Conservation (phyloP, 1,284 basidiomycete genomes). For the Trichosporon sp. region DNA sequence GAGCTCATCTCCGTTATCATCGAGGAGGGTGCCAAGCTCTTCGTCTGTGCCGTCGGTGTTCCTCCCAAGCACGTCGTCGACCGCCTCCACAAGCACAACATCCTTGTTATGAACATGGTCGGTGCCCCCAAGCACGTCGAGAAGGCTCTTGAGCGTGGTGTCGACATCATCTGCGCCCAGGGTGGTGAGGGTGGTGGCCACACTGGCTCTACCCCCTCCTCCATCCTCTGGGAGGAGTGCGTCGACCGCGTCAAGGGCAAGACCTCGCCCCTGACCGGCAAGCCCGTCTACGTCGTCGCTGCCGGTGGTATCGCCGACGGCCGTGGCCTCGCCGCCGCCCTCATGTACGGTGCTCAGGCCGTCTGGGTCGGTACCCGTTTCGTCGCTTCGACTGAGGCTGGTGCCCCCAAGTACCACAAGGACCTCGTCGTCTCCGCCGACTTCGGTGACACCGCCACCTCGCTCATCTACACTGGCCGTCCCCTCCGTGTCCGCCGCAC, state of each 20-base stretch:
- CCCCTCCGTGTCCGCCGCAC: conserved; percentile 79
- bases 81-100: conserved; percentile 73
- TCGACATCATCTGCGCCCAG: conserved; percentile 85
- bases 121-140: conserved; percentile 82
- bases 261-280: conserved; percentile 73
- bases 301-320: conserved; percentile 87
- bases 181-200: conserved; percentile 80
- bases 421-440: conserved; percentile 57
- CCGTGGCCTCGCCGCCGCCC: conserved; percentile 75
- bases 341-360: conserved; percentile 80
- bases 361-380: conserved; percentile 90
- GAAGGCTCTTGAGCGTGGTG: conserved; percentile 76
- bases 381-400: conserved; percentile 79
- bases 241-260: conserved; percentile 75
- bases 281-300: conserved; percentile 77
- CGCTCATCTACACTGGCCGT: conserved; percentile 69
- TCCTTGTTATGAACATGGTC: conserved; percentile 88
- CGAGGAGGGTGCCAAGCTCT: conserved; percentile 76
- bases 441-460: conserved; percentile 35
- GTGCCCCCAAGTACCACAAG: conserved; percentile 79
- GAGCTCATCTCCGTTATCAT: conserved; percentile 83
- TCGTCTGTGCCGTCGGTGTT: conserved; percentile 78
- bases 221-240: conserved; percentile 64
- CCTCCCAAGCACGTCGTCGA: conserved; percentile 77
- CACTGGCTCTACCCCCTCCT: conserved; percentile 53